These are phyloP conservation scores for Ceratocystiopsis minuta DNA, from an alignment of 2,329 filamentous ascomycete genomes.

Conservation along the genomic window DNA sequence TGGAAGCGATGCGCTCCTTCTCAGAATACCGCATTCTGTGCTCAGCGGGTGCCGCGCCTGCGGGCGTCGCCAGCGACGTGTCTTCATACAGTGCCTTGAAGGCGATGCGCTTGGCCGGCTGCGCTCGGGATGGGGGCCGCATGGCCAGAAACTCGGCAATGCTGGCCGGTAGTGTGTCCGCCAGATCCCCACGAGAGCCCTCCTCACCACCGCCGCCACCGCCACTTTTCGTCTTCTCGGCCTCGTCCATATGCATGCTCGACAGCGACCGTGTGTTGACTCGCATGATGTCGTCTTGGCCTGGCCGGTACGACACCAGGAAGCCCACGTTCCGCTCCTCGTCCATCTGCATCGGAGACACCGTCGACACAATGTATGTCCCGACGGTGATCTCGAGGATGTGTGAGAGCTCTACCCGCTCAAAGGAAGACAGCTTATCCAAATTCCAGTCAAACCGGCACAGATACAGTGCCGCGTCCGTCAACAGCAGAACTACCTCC, in stretches of 20 bases:
- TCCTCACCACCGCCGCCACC: constrained; percentile 1
- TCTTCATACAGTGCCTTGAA: constrained; percentile 37
- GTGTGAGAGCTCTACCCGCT: constrained; percentile 62
- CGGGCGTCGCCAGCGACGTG: constrained; percentile 23
- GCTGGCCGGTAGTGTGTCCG: constrained; percentile 12
- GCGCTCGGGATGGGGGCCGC: constrained; percentile 13
- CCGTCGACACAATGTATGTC: constrained; percentile 77
- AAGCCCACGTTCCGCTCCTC: constrained; percentile 70
- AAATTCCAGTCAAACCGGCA: constrained; percentile 90
- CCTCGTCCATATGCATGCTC: constrained; percentile 18
- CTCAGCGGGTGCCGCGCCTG: constrained; percentile 24
- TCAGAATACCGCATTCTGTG: constrained; percentile 23
- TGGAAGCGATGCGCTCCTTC: constrained; percentile 37
- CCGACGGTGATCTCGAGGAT: constrained; percentile 59
- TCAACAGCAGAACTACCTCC: constrained; percentile 75
- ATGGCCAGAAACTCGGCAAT: constrained; percentile 26
- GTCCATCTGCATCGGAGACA: constrained; percentile 61
- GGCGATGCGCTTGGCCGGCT: constrained; percentile 23
- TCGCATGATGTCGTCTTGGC: constrained; percentile 51
- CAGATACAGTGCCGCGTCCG: constrained; percentile 68
- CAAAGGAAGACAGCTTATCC: constrained; percentile 86
- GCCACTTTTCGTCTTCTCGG: constrained; percentile 11
- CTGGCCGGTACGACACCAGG: constrained; percentile 57
- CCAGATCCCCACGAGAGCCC: neutral
- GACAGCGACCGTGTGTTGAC: constrained; percentile 75